These are phyloP conservation scores for Naganishia onofrii DNA, from an alignment of 768 basidiomycete genomes.

Conservation along the genomic window DNA sequence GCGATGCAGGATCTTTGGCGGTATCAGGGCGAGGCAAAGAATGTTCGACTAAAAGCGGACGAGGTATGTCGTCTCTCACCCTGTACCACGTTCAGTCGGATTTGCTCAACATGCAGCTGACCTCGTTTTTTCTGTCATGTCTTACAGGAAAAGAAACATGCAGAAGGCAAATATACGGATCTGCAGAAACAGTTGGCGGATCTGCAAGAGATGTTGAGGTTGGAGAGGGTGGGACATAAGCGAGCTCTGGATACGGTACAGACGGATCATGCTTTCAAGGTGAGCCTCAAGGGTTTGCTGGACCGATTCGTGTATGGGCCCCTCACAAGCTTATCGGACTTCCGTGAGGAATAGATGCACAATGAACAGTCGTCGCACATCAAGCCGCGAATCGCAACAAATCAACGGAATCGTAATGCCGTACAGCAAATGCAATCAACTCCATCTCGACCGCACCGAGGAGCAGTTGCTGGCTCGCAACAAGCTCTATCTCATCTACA, in stretches of 20 bases:
- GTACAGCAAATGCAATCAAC: constrained; percentile 40
- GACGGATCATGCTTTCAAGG: constrained; percentile 69
- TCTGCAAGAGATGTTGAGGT: constrained; percentile 7
- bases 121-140: constrained; percentile 49
- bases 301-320: no score
- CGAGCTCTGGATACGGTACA: constrained; percentile 66
- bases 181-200: constrained; percentile 65
- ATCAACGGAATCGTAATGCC: constrained; percentile 57
- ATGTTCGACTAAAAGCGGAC: constrained; percentile 66
- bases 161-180: constrained; percentile 60
- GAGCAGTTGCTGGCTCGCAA: neutral
- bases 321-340: no score
- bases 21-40: constrained; percentile 70
- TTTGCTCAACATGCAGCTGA: no score
- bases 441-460: constrained; percentile 6
- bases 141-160: constrained; percentile 63
- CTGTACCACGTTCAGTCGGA: no score
- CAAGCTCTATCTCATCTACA: constrained; percentile 1
- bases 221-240: constrained; percentile 4
- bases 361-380: constrained; percentile 28
- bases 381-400: constrained; percentile 59
- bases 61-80: constrained; percentile 56
- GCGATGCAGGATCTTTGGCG: constrained; percentile 59
- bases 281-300: no score
- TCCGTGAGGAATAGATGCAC: constrained; percentile 24